Conservation (phyloP, 2,329 filamentous ascomycete species). For the Fusarium marasasianum region DNA sequence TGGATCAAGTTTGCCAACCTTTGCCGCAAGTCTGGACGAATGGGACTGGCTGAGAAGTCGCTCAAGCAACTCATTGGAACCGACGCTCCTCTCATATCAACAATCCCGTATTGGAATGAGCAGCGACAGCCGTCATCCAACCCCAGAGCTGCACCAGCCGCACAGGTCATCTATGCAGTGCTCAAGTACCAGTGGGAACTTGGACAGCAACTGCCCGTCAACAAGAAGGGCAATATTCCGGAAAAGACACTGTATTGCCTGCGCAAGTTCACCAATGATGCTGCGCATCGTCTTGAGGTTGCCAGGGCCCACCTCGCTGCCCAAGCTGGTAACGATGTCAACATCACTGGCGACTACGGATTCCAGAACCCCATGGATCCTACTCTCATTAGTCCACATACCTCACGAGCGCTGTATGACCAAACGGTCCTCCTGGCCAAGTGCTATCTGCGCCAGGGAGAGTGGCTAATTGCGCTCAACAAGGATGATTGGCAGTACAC, state of each 20-base stretch:
- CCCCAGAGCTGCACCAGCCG: slow-evolving; percentile 64
- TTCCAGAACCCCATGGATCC: slow-evolving; percentile 60
- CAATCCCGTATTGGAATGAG: slow-evolving; percentile 68
- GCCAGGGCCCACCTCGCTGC: slow-evolving; percentile 61
- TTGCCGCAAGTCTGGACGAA: slow-evolving; percentile 93
- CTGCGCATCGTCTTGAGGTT: slow-evolving; percentile 63
- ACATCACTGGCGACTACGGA: slow-evolving; percentile 57
- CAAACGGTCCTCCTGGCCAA: slow-evolving; percentile 84
- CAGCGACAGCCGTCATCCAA: slow-evolving; percentile 26
- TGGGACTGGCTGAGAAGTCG: slow-evolving; percentile 94
- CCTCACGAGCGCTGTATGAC: slow-evolving; percentile 64
- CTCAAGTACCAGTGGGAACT: slow-evolving; percentile 97
- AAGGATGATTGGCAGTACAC: slow-evolving; percentile 90
- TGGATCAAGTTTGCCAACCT: slow-evolving; percentile 99
- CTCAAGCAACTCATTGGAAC: slow-evolving; percentile 87
- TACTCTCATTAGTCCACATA: slow-evolving; percentile 57
- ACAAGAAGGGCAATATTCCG: slow-evolving; percentile 55
- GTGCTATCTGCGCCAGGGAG: slow-evolving; percentile 94
- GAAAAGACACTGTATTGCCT: slow-evolving; percentile 68
- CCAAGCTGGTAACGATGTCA: slow-evolving; percentile 58
- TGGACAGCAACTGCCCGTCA: slow-evolving; percentile 65
- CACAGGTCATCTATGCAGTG: slow-evolving; percentile 93
- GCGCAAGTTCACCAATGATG: slow-evolving; percentile 68
- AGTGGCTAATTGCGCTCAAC: slow-evolving; percentile 90
- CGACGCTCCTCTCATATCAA: slow-evolving; percentile 68